Base-by-base conservation (phyloP, 495 filamentous ascomycete species). In the Astrothelium subdiscretum region DNA sequence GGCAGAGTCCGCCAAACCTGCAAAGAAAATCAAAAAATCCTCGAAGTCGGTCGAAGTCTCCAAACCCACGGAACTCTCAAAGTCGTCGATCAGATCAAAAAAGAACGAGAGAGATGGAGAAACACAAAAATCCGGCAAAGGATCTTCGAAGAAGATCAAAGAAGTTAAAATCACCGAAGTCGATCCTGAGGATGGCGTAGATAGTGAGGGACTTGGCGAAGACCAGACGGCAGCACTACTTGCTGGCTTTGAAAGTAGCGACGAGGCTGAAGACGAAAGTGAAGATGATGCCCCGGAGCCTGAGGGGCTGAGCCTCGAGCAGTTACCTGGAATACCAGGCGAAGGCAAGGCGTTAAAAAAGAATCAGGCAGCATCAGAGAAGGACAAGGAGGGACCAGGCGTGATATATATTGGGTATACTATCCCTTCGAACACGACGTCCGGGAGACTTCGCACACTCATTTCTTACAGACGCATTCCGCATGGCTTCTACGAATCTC, bases 401-500 rank as follows among this genome's bases (percentile, higher is more conserved):
- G 85, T 92, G 42, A 79, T 97, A 68, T 97, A 95, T 74, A 77
- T 98, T 68, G 91, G 81, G 81, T 83, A 66, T 71, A 77, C 70
- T 29, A 26, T 54, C 44, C 58, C n/a, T n/a, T n/a, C n/a, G n/a
- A n/a, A n/a, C n/a, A n/a, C n/a, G n/a, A n/a, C n/a, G n/a, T n/a
- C n/a, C n/a, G n/a, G n/a, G n/a, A n/a, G n/a, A n/a, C n/a, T n/a
- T n/a, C n/a, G n/a, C n/a, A n/a, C n/a, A n/a, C n/a, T n/a, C n/a
- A n/a, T n/a, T n/a, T n/a, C n/a, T n/a, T n/a, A n/a, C n/a, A 75
- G 89, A 40, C 88, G 89, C 59, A 87, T 96, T 58, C 92, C 92
- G 24, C 92, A 83, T 72, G 94, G 95, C 74, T 97, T 98, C 81
- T 97, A 91, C 79, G 95, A 97, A 76, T 83, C 90, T 70, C 87